Evolutionary conservation across 176 grass and related monocot genomes (phyloP).

Genomic region (Otatea glauca): DNA sequence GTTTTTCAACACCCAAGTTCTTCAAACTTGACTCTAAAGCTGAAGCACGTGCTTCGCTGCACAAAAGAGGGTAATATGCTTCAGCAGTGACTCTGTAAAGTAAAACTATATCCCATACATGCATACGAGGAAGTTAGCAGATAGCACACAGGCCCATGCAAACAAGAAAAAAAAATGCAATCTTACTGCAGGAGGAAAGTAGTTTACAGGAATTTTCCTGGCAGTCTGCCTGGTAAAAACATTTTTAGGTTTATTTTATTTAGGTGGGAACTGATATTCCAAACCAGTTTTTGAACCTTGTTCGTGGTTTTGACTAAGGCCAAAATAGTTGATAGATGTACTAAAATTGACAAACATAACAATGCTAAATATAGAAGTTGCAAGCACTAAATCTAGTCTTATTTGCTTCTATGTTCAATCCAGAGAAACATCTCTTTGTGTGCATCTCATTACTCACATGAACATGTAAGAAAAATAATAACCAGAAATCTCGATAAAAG

Average conservation of each 20-base stretch:
- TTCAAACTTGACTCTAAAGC: conserved; percentile 90
- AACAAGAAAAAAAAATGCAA: neutral
- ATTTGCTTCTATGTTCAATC: neutral
- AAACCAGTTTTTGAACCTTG: neutral
- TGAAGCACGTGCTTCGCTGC: conserved; percentile 78
- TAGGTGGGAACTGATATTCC: neutral
- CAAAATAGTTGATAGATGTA: neutral
- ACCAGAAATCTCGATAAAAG: neutral
- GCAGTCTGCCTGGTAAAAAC: neutral
- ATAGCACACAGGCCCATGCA: neutral
- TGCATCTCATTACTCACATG: neutral
- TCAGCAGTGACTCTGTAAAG: conserved; percentile 6
- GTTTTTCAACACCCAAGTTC: conserved; percentile 93
- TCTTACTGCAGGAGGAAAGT: neutral
- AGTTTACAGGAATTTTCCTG: neutral
- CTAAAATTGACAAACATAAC: neutral
- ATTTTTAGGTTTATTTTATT: neutral
- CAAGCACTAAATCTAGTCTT: neutral
- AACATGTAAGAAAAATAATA: neutral
- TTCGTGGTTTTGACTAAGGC: neutral
- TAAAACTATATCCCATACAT: neutral
- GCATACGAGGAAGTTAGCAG: conserved; percentile 1
- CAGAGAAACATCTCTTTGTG: neutral
- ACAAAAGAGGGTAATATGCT: conserved; percentile 22
- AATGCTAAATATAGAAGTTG: neutral